phyloP scores from a whole-genome alignment of 23 red algal genomes.

The Cyanidiococcus yangmingshanensis region DNA sequence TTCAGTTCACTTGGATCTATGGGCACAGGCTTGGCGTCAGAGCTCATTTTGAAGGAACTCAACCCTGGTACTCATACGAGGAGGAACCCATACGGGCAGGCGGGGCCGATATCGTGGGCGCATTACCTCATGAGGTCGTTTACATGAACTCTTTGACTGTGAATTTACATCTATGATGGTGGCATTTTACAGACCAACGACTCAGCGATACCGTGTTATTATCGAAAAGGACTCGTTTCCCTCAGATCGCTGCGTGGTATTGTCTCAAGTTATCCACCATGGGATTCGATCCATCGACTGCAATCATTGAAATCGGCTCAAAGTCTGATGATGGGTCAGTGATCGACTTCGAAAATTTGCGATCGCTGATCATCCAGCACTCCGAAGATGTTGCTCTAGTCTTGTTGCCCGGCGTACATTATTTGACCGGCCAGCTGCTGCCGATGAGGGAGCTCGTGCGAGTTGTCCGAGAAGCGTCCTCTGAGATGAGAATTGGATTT shows the following conservation, averaged over 20 bases:
- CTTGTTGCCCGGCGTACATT: slow-evolving; percentile 88
- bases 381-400: slow-evolving; percentile 48
- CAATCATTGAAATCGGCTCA: slow-evolving; percentile 27
- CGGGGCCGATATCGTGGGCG: slow-evolving; percentile 41
- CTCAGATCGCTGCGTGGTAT: slow-evolving; percentile 63
- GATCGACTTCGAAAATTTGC: slow-evolving; percentile 40
- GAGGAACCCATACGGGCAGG: not conserved
- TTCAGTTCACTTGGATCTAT: slow-evolving; percentile 43
- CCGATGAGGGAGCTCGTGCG: slow-evolving; percentile 51
- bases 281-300: slow-evolving; percentile 26
- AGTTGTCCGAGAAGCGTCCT: not conserved
- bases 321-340: slow-evolving; percentile 10
- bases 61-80: slow-evolving; percentile 68
- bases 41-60: slow-evolving; percentile 49
- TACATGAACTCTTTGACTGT: slow-evolving; percentile 92
- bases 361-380: slow-evolving; percentile 21
- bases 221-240: slow-evolving; percentile 80
- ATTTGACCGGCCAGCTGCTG: slow-evolving; percentile 75
- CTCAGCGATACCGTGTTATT: slow-evolving; percentile 31
- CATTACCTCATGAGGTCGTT: slow-evolving; percentile 45
- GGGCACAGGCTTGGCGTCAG: slow-evolving; percentile 43
- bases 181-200: slow-evolving; percentile 58
- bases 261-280: slow-evolving; percentile 42
- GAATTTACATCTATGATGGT: slow-evolving; percentile 88
- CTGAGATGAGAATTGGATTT: slow-evolving; percentile 48